These are phyloP conservation scores for Lathyrus oleraceus DNA, from an alignment of 306 rosid species.

Conservation along the genomic window DNA sequence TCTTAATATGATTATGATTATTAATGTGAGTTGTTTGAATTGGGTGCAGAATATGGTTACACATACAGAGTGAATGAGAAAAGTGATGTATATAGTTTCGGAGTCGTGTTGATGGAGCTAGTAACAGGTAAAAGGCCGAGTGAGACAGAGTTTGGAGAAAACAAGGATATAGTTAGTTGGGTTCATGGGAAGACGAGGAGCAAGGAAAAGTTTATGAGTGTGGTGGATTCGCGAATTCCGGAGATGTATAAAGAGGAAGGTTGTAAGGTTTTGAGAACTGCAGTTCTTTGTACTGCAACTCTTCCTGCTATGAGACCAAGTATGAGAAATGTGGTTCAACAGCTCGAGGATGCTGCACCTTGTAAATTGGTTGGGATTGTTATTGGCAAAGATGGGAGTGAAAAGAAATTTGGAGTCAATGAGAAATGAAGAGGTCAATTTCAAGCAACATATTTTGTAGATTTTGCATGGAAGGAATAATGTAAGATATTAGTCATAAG, in stretches of 20 bases:
- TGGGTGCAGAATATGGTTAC: slow-evolving; percentile 76
- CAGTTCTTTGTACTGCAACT: slow-evolving; percentile 65
- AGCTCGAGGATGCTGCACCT: slow-evolving; percentile 73
- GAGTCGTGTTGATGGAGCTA: slow-evolving; percentile 87
- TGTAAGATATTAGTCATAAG: slow-evolving; percentile 16
- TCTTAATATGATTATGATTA: not conserved
- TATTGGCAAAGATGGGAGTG: slow-evolving; percentile 53
- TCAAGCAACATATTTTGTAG: slow-evolving; percentile 18
- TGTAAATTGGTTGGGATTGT: slow-evolving; percentile 58
- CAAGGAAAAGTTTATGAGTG: slow-evolving; percentile 47
- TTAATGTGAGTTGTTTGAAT: not conserved
- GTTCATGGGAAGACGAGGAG: slow-evolving; percentile 54
- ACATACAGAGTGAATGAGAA: slow-evolving; percentile 81
- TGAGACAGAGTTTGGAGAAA: slow-evolving; percentile 77
- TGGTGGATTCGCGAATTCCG: slow-evolving; percentile 61
- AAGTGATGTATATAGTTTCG: slow-evolving; percentile 91
- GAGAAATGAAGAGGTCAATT: slow-evolving; percentile 3
- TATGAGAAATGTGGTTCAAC: slow-evolving; percentile 88
- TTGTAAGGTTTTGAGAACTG: slow-evolving; percentile 65
- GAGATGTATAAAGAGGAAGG: slow-evolving; percentile 63
- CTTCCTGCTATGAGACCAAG: slow-evolving; percentile 69
- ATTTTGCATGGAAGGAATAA: slow-evolving; percentile 9
- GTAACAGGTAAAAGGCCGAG: slow-evolving; percentile 82
- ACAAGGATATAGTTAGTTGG: slow-evolving; percentile 79
- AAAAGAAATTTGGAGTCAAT: slow-evolving; percentile 34